These are phyloP conservation scores for Penicillium canescens DNA, from an alignment of 495 filamentous ascomycete species.

Conservation along the genomic window DNA sequence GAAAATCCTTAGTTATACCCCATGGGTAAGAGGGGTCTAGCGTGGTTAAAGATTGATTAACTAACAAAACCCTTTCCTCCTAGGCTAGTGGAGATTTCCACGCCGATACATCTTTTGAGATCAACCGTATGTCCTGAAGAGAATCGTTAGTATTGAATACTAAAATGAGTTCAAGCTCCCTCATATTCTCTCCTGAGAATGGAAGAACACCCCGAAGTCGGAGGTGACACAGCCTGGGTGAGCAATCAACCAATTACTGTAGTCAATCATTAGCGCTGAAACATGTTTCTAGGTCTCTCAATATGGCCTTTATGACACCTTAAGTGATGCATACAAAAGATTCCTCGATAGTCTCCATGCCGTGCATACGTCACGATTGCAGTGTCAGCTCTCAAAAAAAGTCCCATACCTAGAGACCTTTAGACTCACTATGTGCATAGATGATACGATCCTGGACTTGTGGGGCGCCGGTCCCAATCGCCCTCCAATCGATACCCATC, in stretches of 20 bases:
- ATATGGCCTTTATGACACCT: constrained; percentile 52
- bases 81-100: constrained; percentile 47
- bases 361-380: constrained; percentile 49
- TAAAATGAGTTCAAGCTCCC: constrained; percentile 26
- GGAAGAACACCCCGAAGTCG: constrained; percentile 55
- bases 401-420: constrained; percentile 3
- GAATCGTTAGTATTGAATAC: not conserved
- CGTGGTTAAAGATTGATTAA: not conserved
- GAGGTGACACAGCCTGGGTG: constrained; percentile 54
- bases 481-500: constrained; percentile 53
- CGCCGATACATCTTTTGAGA: constrained; percentile 53
- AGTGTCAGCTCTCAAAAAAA: constrained; percentile 23
- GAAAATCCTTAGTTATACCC: constrained; percentile 37
- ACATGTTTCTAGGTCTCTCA: constrained; percentile 31
- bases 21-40: constrained; percentile 27
- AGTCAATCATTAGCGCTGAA: not conserved
- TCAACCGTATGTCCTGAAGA: constrained; percentile 34
- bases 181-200: constrained; percentile 54
- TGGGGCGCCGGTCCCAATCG: constrained; percentile 50
- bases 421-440: constrained; percentile 2
- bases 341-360: constrained; percentile 52
- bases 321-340: constrained; percentile 45
- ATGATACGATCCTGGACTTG: constrained; percentile 41
- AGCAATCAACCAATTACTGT: not conserved
- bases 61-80: not conserved